Base-by-base conservation (phyloP, 192 early-diverging fungal genomes). In the Chytriomyces hyalinus region DNA sequence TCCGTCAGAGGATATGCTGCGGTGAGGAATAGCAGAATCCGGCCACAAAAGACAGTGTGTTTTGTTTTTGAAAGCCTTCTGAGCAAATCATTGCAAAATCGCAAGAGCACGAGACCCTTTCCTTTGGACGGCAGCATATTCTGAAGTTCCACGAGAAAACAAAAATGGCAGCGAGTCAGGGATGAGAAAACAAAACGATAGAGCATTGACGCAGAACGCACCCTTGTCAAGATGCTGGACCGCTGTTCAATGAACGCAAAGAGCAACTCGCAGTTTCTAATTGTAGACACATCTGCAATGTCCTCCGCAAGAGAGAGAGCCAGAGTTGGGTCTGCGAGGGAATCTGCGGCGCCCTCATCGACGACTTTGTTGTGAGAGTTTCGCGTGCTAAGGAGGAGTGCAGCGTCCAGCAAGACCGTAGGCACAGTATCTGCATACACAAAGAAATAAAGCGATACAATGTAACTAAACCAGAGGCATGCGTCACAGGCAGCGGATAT, bases 81-180 rank as follows among this genome's bases (percentile, higher is more conserved):
- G 6, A 98, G 83, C n/a, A 97, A 80, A 24, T 93, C 92, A 79
- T 97, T 97, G 82, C 94, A 97, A 64, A 94, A 81, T 65, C 93
- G 82, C 49, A 98, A 87, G 49, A 98, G 80, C 3, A 92, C 85
- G 5, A 96, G 81, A 20, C 92, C 93, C 76, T 98, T 98, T 61
- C 96, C 96, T 72, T 87, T 88, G 1, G 82, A 89, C 13, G 93
- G 88, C 15, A 88, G 78, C 84, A 96, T 92, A 68, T 84, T 84
- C 86, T 92, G 77, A 8, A 74, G 10, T 49, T 43, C 15, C 22
- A 50, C 70, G 17, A 47, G 8, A 46, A 43, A 36, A 24, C 10
- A 24, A 43, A 43, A 17, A 28, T 47, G 36, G 45, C 13, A 8
- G 9, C 15, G 24, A 11, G 24, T 68, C 48, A 43, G 36, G 13